These are phyloP conservation scores for Aurifilum marmelostoma DNA, from an alignment of 2,329 filamentous ascomycete species.

Conservation along the genomic window DNA sequence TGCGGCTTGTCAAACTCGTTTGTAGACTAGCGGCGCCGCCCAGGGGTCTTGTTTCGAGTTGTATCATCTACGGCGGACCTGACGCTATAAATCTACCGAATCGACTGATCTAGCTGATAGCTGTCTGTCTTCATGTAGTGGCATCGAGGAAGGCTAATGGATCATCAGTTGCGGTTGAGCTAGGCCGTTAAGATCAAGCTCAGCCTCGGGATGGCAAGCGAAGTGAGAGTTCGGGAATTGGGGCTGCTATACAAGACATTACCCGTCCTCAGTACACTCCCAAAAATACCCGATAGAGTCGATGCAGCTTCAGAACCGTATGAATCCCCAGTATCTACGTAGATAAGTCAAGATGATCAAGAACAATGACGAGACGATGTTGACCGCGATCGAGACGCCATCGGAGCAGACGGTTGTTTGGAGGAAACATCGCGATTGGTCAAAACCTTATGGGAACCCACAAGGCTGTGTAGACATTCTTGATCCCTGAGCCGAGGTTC, in stretches of 20 bases:
- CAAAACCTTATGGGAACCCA: neutral
- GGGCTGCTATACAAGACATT: neutral
- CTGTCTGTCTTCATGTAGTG: neutral
- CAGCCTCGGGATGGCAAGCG: no score
- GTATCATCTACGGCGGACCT: neutral
- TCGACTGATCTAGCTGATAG: neutral
- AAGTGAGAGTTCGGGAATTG: neutral
- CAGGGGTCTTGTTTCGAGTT: neutral
- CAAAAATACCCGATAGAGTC: neutral
- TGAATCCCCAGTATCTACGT: neutral
- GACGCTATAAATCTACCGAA: neutral
- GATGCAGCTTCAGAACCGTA: neutral
- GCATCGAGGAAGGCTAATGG: neutral
- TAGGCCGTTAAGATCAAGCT: neutral
- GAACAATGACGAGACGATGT: neutral
- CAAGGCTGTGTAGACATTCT: neutral
- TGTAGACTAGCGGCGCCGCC: neutral
- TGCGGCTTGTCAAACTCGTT: constrained; percentile 3
- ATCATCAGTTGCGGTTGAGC: neutral
- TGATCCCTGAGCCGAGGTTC: constrained; percentile 4
- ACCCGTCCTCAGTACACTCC: neutral
- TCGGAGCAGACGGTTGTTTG: neutral
- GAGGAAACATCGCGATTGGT: neutral
- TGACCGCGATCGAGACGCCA: neutral
- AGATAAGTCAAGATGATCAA: neutral